Evolutionary conservation across 2,329 filamentous ascomycete species (phyloP), one percentile per base, ranked within the genome.

Genomic region (Cladosporium colombiae): DNA sequence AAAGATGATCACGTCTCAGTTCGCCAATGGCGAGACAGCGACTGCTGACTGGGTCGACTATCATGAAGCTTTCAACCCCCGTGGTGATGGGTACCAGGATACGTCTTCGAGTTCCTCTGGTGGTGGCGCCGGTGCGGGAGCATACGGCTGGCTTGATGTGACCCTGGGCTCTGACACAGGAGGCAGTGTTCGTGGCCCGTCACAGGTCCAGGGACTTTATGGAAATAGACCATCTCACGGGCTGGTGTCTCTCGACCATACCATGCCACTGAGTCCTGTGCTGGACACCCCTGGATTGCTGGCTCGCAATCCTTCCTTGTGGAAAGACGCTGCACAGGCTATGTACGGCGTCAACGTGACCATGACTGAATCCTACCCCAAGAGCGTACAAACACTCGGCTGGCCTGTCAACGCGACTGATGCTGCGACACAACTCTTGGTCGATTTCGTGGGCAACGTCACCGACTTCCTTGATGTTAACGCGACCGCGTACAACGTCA

Each of bases 1-100:
- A 7, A 81, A 80, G 66, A 79, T 78, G 75, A 76, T 78, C 56
- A 80, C 78, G 0, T 75, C 73, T 23, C 79, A 80, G 52, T 81
- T 81, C 57, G 79, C 79, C 1, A 79, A 80, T 23, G 79, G 78
- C 0, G 79, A 79, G 46, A 72, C 68, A 0, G 80, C 83, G 0
- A 85, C 83, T 0, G 81, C 79, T 0, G 83, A 86, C 64, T 83
- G 80, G 80, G 65, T 81, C 1, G 78, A 80, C 61, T 79, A 80
- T 46, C 80, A 80, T 53, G 74, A 75, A 13, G 72, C 76, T 0
- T 80, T 80, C 70, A 80, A 79, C 40, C 77, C 77, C 31, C 74
- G 78, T 31, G 78, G 79, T 7, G 78, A 80, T 49, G 78, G 79
- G 6, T 80, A 80, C 65, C 78, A 80, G 21, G 77, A 79, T 58